Evolutionary conservation across 306 rosid genomes (phyloP).

Genomic region (barrel medic (Medicago truncatula)): DNA sequence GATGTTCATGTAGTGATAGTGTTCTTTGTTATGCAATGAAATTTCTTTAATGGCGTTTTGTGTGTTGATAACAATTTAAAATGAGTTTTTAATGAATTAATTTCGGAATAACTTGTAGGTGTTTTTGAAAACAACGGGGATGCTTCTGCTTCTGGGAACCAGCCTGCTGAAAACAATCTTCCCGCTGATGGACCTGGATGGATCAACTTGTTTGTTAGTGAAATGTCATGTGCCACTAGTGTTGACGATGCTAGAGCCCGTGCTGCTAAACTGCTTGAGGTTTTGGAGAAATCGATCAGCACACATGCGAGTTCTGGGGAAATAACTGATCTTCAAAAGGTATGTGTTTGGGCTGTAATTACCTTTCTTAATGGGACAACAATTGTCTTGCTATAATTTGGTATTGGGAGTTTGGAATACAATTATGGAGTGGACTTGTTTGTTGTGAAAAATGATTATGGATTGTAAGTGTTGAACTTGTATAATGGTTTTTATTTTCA

Average conservation of each 20-base stretch:
- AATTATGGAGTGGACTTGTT: not conserved
- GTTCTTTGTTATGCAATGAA: not conserved
- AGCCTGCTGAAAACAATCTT: slow-evolving; percentile 54
- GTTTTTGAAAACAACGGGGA: slow-evolving; percentile 44
- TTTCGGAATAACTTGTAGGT: slow-evolving; percentile 47
- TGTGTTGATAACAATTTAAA: not conserved
- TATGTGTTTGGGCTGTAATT: slow-evolving; percentile 33
- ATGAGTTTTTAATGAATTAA: slow-evolving; percentile 9
- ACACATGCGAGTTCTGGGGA: slow-evolving; percentile 68
- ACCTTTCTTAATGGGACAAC: not conserved
- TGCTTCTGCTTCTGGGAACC: slow-evolving; percentile 58
- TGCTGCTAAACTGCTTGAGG: slow-evolving; percentile 76
- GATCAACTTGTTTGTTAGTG: slow-evolving; percentile 85
- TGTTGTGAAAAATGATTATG: not conserved
- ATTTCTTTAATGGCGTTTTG: not conserved
- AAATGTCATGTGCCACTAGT: slow-evolving; percentile 72
- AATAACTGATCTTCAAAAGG: slow-evolving; percentile 68
- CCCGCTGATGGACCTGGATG: slow-evolving; percentile 83
- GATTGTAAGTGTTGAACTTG: slow-evolving; percentile 10
- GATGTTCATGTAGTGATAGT: slow-evolving; percentile 8
- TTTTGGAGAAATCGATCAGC: slow-evolving; percentile 75
- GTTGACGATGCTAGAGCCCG: slow-evolving; percentile 87
- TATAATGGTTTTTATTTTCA: slow-evolving; percentile 42
- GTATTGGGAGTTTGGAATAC: not conserved
- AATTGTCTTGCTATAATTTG: not conserved